Percentiles rank a stretch among this genome's conserved stretches.
phyloP scores from a whole-genome alignment of 805 yeast genomes.

The Yarrowia sp. region DNA sequence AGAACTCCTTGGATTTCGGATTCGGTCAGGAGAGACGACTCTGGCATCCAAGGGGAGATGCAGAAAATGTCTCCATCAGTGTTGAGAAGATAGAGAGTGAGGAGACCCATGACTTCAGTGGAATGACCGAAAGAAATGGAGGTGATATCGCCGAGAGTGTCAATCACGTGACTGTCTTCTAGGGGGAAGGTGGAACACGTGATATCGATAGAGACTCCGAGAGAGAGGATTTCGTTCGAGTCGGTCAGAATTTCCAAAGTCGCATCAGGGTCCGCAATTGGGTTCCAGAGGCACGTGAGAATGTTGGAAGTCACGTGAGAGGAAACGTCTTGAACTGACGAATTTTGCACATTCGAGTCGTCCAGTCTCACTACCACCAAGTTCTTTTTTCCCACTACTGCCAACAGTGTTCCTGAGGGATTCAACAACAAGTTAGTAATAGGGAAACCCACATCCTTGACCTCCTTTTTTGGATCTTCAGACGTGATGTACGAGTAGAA shows the following conservation, averaged over 20 bases:
- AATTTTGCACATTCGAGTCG: constrained; percentile 20
- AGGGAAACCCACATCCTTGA: constrained; percentile 33
- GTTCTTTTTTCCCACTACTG: constrained; percentile 41
- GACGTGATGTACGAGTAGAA: not conserved
- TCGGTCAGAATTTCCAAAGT: constrained; percentile 46
- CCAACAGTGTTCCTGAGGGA: constrained; percentile 45
- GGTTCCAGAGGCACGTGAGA: constrained; percentile 47
- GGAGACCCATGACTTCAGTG: constrained; percentile 42
- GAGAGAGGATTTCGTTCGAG: constrained; percentile 40
- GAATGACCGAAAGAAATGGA: constrained; percentile 49
- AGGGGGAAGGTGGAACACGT: constrained; percentile 15
- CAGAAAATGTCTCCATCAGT: constrained; percentile 59
- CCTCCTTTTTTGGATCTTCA: not conserved
- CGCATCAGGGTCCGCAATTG: constrained; percentile 45
- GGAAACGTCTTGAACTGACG: constrained; percentile 36
- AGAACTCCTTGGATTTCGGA: constrained; percentile 39
- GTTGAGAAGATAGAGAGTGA: constrained; percentile 54
- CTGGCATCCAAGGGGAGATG: constrained; percentile 64
- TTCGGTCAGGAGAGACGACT: constrained; percentile 42
- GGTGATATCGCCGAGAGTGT: constrained; percentile 36
- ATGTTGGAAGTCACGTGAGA: constrained; percentile 34
- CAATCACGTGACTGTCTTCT: constrained; percentile 4
- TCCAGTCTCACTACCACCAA: constrained; percentile 34
- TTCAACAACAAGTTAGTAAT: constrained; percentile 44
- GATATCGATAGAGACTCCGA: constrained; percentile 37